Percentiles rank a stretch among this genome's conserved stretches.
Conservation (phyloP, 73 alveolate species). For the Tetrahymena borealis region DNA sequence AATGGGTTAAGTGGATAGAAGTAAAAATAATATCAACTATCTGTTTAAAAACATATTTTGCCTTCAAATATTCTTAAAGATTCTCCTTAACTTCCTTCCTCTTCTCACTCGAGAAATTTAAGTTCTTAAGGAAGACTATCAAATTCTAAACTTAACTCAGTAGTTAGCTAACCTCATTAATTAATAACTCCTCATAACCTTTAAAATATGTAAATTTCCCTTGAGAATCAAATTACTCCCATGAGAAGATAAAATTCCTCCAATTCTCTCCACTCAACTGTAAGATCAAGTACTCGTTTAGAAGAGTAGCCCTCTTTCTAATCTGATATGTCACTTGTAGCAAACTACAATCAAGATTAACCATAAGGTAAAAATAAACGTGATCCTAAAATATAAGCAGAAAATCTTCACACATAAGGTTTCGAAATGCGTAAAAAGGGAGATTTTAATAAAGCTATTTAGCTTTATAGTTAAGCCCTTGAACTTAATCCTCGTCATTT, state of each 20-base stretch:
- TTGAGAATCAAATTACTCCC: not conserved
- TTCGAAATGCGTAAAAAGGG: constrained; percentile 71
- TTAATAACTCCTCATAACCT: not conserved
- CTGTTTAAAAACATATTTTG: not conserved
- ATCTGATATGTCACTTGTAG: not conserved
- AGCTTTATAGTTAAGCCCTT: constrained; percentile 61
- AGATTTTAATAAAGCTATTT: constrained; percentile 67
- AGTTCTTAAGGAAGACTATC: not conserved
- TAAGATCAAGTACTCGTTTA: not conserved
- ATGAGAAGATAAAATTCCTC: not conserved
- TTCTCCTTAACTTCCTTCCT: not conserved
- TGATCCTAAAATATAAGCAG: constrained; percentile 39
- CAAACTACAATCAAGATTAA: not conserved
- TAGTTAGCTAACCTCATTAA: not conserved
- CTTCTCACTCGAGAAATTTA: not conserved
- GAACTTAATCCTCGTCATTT: constrained; percentile 67
- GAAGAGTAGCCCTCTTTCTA: not conserved
- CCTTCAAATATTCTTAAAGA: not conserved
- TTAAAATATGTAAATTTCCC: not conserved
- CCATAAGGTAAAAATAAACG: not conserved
- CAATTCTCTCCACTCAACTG: not conserved
- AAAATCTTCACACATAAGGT: constrained; percentile 61
- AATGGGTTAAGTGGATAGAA: not conserved
- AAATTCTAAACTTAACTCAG: not conserved
- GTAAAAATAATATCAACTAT: not conserved